A percentile compares a stretch with the other conserved stretches of the same genome.
phyloP scores from a whole-genome alignment of 768 basidiomycete genomes.

The Trametes cubensis region DNA sequence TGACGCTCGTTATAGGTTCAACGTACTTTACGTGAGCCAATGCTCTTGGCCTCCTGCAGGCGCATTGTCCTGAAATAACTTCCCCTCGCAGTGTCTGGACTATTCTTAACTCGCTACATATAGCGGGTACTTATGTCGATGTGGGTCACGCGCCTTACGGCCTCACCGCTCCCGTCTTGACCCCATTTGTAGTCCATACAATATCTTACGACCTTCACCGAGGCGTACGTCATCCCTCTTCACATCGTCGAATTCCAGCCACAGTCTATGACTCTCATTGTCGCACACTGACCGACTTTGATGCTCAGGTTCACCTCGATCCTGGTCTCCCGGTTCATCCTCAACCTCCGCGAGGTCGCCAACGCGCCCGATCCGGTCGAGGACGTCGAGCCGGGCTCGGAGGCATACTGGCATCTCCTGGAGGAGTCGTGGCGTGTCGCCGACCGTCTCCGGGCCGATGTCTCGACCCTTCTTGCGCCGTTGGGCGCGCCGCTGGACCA shows the following conservation, averaged over 20 bases:
- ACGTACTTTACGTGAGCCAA: conserved; percentile 8
- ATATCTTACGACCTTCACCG: conserved; percentile 17
- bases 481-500: conserved; percentile 6
- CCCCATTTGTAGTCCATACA: neutral
- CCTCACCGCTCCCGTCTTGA: neutral
- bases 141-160: neutral
- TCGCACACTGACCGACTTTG: neutral
- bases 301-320: conserved; percentile 11
- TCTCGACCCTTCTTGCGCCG: neutral
- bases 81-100: conserved; percentile 8
- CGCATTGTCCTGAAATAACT: no score
- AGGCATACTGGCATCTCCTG: conserved; percentile 1
- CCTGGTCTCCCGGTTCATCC: conserved; percentile 16
- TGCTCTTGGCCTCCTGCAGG: neutral
- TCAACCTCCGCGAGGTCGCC: conserved; percentile 14
- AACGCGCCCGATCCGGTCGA: neutral
- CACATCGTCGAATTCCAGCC: neutral
- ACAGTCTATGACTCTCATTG: no score
- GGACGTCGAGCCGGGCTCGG: neutral
- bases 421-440: conserved; percentile 2
- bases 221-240: neutral
- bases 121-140: conserved; percentile 7
- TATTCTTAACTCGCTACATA: conserved; percentile 14
- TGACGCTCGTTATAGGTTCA: neutral
- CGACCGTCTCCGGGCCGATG: neutral